Base-by-base conservation (phyloP, 2,329 filamentous ascomycete genomes). In the Hirsutella thompsonii region DNA sequence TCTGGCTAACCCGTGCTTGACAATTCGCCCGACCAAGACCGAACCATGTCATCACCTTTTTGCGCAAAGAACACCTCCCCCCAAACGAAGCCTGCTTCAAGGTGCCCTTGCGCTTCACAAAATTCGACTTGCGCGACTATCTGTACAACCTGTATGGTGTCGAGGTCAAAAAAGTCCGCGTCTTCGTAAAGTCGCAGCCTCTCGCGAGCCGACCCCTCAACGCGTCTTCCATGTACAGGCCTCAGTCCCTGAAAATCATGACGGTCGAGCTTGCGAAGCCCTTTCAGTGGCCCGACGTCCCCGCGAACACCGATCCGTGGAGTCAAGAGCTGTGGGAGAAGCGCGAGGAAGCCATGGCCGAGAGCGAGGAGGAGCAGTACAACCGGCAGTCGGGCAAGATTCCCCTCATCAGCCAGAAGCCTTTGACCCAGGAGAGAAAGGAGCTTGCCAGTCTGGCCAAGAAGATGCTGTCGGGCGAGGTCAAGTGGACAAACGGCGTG, bases 51-150 rank as follows among this genome's bases (percentile, higher is more conserved):
- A 69, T 96, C 55, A 81, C 82, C 45, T 76, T 96, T 54, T 69
- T 94, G 52, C 82, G 70, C 50, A 82, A 79, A 44, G 76, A 78
- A 23, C 70, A 75, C 50, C 74, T 84, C 41, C 81, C 85, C 8
- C 79, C 89, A 18, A 82, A 79, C 59, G 87, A 85, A 59, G 92
- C 90, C 47, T 82, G 80, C 53, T 98, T 98, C 76, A 73, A 81
- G 55, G 90, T 95, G 26, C 92, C 92, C 10, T 74, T 96, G 52
- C 79, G 76, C 53, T 88, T 95, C 71, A 94, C 87, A 71, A 98
- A 98, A 67, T 81, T 96, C 62, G 92, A 98, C 61, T 68, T 98
- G 34, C 85, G 88, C 61, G 89, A 95, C 68, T 98, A 96, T 68
- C 81, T 98, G 46, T 84, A 77, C 67, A 80, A 94, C 61, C 75